Evolutionary conservation across 2,329 filamentous ascomycete genomes (phyloP).

Genomic region (Massarina eburnea): DNA sequence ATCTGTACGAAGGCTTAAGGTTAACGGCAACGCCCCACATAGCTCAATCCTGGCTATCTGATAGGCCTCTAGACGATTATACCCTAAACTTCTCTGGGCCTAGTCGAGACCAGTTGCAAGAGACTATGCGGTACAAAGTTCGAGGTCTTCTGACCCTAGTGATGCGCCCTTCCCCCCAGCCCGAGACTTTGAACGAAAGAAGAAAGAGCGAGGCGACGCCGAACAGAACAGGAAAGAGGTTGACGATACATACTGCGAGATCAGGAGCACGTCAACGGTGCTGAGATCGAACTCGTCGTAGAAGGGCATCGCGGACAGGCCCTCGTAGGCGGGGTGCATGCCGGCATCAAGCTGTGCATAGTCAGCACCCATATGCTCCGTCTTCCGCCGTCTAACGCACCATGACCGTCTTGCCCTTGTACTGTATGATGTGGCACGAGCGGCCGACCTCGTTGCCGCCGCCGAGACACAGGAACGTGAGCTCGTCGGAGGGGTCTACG

Average conservation of each 20-base stretch:
- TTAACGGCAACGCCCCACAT: no score
- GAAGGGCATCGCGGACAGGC: slow-evolving; percentile 88
- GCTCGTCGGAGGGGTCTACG: slow-evolving; percentile 88
- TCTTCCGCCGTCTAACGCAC: slow-evolving; percentile 53
- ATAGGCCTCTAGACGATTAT: no score
- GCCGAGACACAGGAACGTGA: slow-evolving; percentile 90
- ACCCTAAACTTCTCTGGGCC: no score
- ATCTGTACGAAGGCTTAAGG: no score
- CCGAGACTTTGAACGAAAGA: slow-evolving; percentile 18
- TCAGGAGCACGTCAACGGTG: slow-evolving; percentile 93
- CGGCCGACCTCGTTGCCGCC: slow-evolving; percentile 96
- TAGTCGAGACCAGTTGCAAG: no score
- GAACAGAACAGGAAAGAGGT: not conserved
- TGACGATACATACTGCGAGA: slow-evolving; percentile 86
- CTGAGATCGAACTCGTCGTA: slow-evolving; percentile 98
- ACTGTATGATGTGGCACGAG: slow-evolving; percentile 97
- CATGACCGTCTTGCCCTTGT: slow-evolving; percentile 99
- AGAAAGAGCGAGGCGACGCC: slow-evolving; percentile 7
- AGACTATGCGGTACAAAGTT: no score
- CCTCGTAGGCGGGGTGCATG: slow-evolving; percentile 95
- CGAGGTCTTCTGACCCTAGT: slow-evolving; percentile 30
- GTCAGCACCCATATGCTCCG: slow-evolving; percentile 22
- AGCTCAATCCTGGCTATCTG: no score
- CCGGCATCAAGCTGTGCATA: slow-evolving; percentile 81
- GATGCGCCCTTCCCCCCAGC: slow-evolving; percentile 30